phyloP scores from a whole-genome alignment of 2,329 filamentous ascomycete genomes.

The Diaporthe capsici region DNA sequence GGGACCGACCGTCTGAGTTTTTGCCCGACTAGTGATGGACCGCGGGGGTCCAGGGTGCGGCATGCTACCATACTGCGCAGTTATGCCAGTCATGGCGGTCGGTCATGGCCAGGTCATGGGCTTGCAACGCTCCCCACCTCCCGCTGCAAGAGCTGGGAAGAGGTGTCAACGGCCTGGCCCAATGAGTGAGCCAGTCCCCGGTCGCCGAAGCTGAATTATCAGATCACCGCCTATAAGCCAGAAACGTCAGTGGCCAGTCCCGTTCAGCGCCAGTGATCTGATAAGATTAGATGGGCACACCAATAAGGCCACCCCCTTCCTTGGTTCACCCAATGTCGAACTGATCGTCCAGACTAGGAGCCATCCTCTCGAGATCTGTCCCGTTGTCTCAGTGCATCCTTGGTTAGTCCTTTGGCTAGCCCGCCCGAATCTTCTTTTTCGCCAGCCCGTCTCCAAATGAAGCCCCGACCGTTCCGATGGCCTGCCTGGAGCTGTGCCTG shows the following conservation, averaged over 20 bases:
- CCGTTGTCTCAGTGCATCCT: neutral
- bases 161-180: neutral
- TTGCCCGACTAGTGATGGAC: conserved; percentile 9
- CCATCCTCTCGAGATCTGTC: neutral
- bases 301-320: neutral
- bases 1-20: conserved; percentile 12
- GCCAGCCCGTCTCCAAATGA: neutral
- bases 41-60: neutral
- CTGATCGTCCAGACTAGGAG: conserved; percentile 11
- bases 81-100: neutral
- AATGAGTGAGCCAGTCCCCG: neutral
- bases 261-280: conserved; percentile 20
- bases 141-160: conserved; percentile 19
- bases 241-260: neutral
- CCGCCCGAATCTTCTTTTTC: neutral
- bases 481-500: neutral
- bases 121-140: conserved; percentile 28
- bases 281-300: conserved; percentile 36
- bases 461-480: neutral
- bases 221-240: neutral
- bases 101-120: neutral
- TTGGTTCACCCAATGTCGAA: neutral
- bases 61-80: neutral
- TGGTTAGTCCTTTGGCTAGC: neutral
- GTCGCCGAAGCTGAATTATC: neutral